Evolutionary conservation across 108 stramenopile genomes (phyloP).

Genomic region (Fragilariopsis cylindrus): DNA sequence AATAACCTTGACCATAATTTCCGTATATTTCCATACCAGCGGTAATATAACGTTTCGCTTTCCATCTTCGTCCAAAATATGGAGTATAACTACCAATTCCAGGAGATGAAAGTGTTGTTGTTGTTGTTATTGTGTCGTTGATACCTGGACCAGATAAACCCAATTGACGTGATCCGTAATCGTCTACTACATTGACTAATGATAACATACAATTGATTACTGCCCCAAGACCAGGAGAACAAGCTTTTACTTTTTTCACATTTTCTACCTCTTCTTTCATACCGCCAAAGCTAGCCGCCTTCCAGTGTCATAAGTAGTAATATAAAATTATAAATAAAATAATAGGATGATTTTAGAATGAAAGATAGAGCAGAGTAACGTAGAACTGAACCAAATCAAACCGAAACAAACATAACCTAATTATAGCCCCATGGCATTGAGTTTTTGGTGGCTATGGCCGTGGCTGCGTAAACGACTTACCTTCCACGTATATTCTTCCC

Average conservation of each 20-base stretch:
- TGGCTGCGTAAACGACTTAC: conserved; percentile 12
- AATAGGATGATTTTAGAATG: no score
- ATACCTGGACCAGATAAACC: conserved; percentile 20
- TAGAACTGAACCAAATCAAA: no score
- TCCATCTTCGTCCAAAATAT: conserved; percentile 41
- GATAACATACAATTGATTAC: conserved; percentile 31
- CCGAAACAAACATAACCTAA: no score
- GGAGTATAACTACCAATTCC: conserved; percentile 55
- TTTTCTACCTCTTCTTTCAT: conserved; percentile 37
- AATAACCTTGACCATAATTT: conserved; percentile 52
- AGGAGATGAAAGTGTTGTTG: conserved; percentile 31
- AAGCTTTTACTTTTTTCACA: conserved; percentile 8
- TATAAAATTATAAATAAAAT: no score
- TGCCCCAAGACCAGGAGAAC: conserved; percentile 32
- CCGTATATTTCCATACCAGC: conserved; percentile 61
- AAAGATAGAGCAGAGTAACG: no score
- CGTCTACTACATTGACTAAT: conserved; percentile 29
- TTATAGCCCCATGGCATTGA: no score
- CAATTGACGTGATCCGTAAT: conserved; percentile 2
- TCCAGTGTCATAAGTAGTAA: neutral
- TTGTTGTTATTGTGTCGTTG: neutral
- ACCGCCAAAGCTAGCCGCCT: conserved; percentile 19
- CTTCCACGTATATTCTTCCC: conserved; percentile 24
- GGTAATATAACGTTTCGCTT: conserved; percentile 47
- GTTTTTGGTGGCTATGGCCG: no score